Base-by-base conservation (phyloP, 2,329 filamentous ascomycete species). In the Cryphonectria japonica region DNA sequence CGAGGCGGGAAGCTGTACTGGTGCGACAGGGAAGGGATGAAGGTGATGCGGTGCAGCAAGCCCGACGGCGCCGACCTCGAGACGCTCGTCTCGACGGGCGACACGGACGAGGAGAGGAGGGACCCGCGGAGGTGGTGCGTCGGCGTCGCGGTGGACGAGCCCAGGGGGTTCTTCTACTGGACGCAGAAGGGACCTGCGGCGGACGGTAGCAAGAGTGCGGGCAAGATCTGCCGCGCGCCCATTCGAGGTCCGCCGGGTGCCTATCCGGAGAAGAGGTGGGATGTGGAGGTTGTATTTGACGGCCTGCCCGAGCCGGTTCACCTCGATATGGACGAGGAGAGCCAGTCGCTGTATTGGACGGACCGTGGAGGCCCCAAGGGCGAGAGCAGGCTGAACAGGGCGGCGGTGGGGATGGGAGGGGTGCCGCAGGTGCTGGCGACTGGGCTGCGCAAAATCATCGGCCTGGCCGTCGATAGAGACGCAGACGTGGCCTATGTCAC, bases 121-220 rank as follows among this genome's bases (percentile, higher is more conserved):
- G 82, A 85, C 68, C 46, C 72, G 71, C 76, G 73, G 62, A 77
- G 80, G 4, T 88, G 86, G 86, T 88, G 86, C 69, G 87, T 90
- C 11, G 88, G 88, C 1, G 82, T 91, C 54, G 77, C 84, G 0
- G 80, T 90, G 0, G 82, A 77, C 0, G 77, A 78, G 0, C 81
- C 82, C 19, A 82, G 83, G 59, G 71, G 71, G 0, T 32, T 66
- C 34, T 80, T 90, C 62, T 90, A 86, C 80, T 91, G 88, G 88
- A 87, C 85, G 0, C 88, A 90, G 67, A 90, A 90, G 74, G 88
- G 88, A 0, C 78, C 81, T 0, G 82, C 83, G 3, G 90, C 89
- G 76, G 82, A 80, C 0, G 52, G 5, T 13, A 8, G 50, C 37
- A 39, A 1, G 37, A 78, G 77, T 1, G 76, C 82, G 57, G 88